phyloP scores from a whole-genome alignment of 73 alveolate species.

The Symbiodinium natans region DNA sequence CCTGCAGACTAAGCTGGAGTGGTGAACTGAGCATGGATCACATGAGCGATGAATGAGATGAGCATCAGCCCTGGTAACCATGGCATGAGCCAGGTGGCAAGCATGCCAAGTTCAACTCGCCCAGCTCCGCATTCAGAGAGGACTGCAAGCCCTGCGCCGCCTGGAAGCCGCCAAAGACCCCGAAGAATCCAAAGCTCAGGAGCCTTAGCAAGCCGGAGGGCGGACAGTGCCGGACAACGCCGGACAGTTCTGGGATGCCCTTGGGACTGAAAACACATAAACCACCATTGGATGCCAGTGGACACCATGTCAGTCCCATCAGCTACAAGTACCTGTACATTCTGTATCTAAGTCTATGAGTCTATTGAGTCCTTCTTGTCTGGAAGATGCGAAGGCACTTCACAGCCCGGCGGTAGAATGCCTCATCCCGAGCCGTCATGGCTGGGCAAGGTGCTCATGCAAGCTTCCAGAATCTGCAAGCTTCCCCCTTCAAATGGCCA shows the following conservation, averaged over 20 bases:
- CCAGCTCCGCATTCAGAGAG: conserved; percentile 88
- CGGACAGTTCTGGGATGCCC: no score
- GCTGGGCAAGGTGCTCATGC: not conserved
- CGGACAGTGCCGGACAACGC: no score
- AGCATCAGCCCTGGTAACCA: not conserved
- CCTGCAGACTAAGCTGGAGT: not conserved
- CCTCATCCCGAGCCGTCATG: not conserved
- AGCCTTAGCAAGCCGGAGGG: no score
- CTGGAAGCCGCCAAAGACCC: conserved; percentile 86
- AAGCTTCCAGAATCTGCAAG: not conserved
- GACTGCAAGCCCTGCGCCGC: conserved; percentile 93
- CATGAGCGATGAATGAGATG: not conserved
- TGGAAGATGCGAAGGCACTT: not conserved
- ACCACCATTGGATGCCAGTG: no score
- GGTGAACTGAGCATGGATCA: not conserved
- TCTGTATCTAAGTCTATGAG: no score
- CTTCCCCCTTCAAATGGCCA: not conserved
- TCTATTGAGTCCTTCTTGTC: not conserved
- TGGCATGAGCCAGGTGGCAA: not conserved
- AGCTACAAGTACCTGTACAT: no score
- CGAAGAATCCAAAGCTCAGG: conserved; percentile 81
- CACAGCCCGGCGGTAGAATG: not conserved
- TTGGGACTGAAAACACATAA: no score
- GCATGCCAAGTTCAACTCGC: conserved; percentile 68
- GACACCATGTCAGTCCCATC: no score